Evolutionary conservation across 1,284 basidiomycete genomes (phyloP), one percentile per base, ranked within the genome.

Genomic region (Coniferiporia weirii): DNA sequence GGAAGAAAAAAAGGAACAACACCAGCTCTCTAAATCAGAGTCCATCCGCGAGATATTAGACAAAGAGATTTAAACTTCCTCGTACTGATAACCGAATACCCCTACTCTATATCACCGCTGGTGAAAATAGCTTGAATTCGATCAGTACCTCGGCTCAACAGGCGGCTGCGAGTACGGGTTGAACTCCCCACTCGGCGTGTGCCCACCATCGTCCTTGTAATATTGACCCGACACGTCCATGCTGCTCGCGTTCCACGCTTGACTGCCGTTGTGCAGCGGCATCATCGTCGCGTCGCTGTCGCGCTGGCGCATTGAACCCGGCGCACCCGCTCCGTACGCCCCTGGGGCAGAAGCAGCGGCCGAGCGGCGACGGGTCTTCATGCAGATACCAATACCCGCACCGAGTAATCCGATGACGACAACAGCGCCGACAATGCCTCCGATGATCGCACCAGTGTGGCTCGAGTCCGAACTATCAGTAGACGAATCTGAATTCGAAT

Each of bases 351-450:
- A 32, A 17, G 60, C 43, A 32, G 60, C 62, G 46, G 68, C 61
- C 7, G 74, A 70, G 40, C 77, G 76, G 60, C 79, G 73, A 45
- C 78, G 76, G 20, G 81, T 76, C 17, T 74, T 66, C 58, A 79
- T 62, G 64, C 70, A 73, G 62, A 84, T 71, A 51, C 78, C 82
- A 64, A 78, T 71, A 56, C 75, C 63, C 36, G 77, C 78, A 65
- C 78, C 82, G 44, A 83, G 57, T 52, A 81, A 67, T 15, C 72
- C 82, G 44, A 84, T 64, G 1, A 73, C 68, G 3, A 73, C 81
- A 44, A 83, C 69, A 10, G 70, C 78, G 19, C 76, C 84, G n/a
- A 82, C 73, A 19, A 79, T 76, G 13, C 68, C 76, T 38, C 79
- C 84, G 27, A 84, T 70, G 52, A 84, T 79, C 1, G 73, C 64